phyloP scores from a whole-genome alignment of 768 basidiomycete species.

The Russula olivacea region DNA sequence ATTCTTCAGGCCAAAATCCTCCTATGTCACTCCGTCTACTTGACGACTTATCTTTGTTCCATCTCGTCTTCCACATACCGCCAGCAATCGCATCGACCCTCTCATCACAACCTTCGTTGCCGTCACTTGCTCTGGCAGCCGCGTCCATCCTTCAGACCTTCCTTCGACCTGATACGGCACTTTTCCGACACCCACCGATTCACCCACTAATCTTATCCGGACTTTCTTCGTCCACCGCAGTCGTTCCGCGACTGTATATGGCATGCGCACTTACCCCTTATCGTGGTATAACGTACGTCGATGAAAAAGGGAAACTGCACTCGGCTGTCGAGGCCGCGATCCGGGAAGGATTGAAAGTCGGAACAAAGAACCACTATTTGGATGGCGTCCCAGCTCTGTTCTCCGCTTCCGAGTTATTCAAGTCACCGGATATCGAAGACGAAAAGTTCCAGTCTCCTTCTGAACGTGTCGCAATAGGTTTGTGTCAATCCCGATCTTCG shows the following conservation, averaged over 20 bases:
- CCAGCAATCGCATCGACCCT: slow-evolving; percentile 38
- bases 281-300: slow-evolving; percentile 47
- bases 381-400: slow-evolving; percentile 71
- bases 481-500: slow-evolving; percentile 20
- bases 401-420: slow-evolving; percentile 44
- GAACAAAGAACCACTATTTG: slow-evolving; percentile 67
- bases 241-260: slow-evolving; percentile 64
- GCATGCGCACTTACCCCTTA: slow-evolving; percentile 75
- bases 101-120: slow-evolving; percentile 39
- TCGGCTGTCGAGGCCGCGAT: slow-evolving; percentile 64
- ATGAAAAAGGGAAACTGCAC: slow-evolving; percentile 57
- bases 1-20: slow-evolving; percentile 65
- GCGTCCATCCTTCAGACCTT: slow-evolving; percentile 54
- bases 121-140: slow-evolving; percentile 46
- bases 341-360: slow-evolving; percentile 80
- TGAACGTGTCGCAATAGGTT: slow-evolving; percentile 57
- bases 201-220: slow-evolving; percentile 43
- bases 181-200: slow-evolving; percentile 36
- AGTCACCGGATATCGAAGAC: slow-evolving; percentile 33
- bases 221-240: slow-evolving; percentile 36
- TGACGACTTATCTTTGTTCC: slow-evolving; percentile 62
- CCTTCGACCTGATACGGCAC: slow-evolving; percentile 30
- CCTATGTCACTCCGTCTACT: slow-evolving; percentile 71
- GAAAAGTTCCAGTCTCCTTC: slow-evolving; percentile 37
- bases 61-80: slow-evolving; percentile 58